Evolutionary conservation across 768 basidiomycete genomes (phyloP).

Genomic region (Exidia glandulosa): DNA sequence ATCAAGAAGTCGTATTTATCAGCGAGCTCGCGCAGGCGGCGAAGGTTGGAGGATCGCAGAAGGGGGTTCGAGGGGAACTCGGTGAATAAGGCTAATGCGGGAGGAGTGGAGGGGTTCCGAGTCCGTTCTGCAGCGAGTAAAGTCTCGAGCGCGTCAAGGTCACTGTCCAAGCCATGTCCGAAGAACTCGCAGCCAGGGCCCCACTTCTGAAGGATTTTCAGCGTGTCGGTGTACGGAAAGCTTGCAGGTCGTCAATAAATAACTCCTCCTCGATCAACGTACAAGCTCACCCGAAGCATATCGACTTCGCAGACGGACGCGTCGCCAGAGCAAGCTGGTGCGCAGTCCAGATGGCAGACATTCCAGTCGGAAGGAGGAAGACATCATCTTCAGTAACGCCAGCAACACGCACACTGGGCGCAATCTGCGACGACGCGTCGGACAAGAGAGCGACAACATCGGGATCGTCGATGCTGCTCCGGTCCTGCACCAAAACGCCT

Average conservation of each 20-base stretch:
- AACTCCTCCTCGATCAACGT: neutral
- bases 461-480: constrained; percentile 1
- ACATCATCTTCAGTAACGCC: constrained; percentile 79
- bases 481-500: constrained; percentile 65
- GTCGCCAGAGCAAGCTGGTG: constrained; percentile 56
- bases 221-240: constrained; percentile 91
- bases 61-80: constrained; percentile 97
- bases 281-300: constrained; percentile 78
- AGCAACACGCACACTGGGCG: constrained; percentile 54
- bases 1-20: constrained; percentile 83
- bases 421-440: constrained; percentile 24
- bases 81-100: constrained; percentile 72
- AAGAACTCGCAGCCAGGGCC: constrained; percentile 88
- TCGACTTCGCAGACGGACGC: constrained; percentile 59
- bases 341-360: constrained; percentile 90
- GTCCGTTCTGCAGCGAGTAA: constrained; percentile 39
- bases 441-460: constrained; percentile 7
- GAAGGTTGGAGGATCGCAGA: constrained; percentile 71
- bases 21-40: constrained; percentile 62
- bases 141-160: constrained; percentile 60
- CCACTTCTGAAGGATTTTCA: constrained; percentile 93
- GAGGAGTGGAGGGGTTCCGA: constrained; percentile 36
- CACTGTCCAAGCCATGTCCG: constrained; percentile 65
- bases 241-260: constrained; percentile 27
- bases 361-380: constrained; percentile 76